Evolutionary conservation across 768 basidiomycete genomes (phyloP), one percentile per base, ranked within the genome.

Genomic region (Candolleomyces aberdarensis): DNA sequence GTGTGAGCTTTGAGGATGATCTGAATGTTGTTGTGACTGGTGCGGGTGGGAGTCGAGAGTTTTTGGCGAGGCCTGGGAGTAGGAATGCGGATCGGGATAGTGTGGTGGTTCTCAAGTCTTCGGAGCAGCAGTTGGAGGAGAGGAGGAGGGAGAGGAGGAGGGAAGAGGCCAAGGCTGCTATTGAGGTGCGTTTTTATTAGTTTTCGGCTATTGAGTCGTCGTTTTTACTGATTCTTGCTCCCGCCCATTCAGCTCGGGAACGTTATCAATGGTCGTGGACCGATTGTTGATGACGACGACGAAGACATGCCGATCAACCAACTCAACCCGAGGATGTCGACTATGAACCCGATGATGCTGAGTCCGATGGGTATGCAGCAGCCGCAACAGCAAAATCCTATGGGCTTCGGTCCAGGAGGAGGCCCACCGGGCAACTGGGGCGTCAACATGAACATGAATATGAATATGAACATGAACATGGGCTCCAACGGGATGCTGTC

Each of bases 161-260:
- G 65, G 83, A 81, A 66, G 92, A 94, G 70, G 91, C 93, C n/a
- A 88, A 83, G 72, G 89, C 91, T 69, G 89, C 92, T 36, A 89
- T 93, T 69, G 90, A 94, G 85, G 92, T 94, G 57, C n/a, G n/a
- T n/a, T n/a, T n/a, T n/a, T n/a, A n/a, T n/a, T n/a, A n/a, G n/a
- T n/a, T n/a, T n/a, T n/a, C n/a, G n/a, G n/a, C n/a, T n/a, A n/a
- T n/a, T n/a, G n/a, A n/a, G n/a, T n/a, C n/a, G n/a, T n/a, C n/a
- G n/a, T 59, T 56, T 36, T 61, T 32, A 62, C 64, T 61, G 17
- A 62, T 58, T 52, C 61, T 63, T 58, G 40, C 53, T 50, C 26
- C 26, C 26, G 3, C 26, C 26, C 26, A 26, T 26, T 26, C 67
- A 94, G 93, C 85, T 94, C 43, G 92, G 93, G n/a, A 91, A 92